These are phyloP conservation scores for Phytomonas serpens DNA, from an alignment of 208 protist genomes.

Conservation along the genomic window DNA sequence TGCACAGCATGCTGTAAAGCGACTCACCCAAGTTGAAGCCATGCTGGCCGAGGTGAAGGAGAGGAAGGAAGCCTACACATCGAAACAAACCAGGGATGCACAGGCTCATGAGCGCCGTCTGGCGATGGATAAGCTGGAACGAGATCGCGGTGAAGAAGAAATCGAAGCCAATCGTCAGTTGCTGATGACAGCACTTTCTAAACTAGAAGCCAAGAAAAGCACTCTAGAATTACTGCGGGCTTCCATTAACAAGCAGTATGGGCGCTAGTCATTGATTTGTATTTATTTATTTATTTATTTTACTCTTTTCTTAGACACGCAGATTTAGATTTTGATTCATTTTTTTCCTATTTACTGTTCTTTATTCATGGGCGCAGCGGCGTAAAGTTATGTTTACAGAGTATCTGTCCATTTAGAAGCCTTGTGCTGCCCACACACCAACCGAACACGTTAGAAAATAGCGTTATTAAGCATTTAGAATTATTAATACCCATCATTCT, in stretches of 20 bases:
- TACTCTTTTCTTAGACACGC: slow-evolving; percentile 11
- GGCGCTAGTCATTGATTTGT: slow-evolving; percentile 13
- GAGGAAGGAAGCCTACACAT: slow-evolving; percentile 39
- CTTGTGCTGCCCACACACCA: background rate
- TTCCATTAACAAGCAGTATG: slow-evolving; percentile 58
- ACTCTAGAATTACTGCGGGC: slow-evolving; percentile 36
- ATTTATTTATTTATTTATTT: slow-evolving; percentile 10
- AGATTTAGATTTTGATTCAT: background rate
- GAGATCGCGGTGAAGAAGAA: slow-evolving; percentile 31
- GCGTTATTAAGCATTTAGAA: background rate
- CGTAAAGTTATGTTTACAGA: background rate
- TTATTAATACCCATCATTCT: background rate
- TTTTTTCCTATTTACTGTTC: background rate
- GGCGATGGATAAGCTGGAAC: slow-evolving; percentile 26
- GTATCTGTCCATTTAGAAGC: background rate
- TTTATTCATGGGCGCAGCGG: background rate
- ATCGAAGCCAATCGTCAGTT: slow-evolving; percentile 37
- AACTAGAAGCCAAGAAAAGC: slow-evolving; percentile 28
- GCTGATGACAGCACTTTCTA: slow-evolving; percentile 30
- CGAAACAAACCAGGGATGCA: slow-evolving; percentile 26
- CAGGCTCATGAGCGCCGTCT: slow-evolving; percentile 46
- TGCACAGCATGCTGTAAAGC: slow-evolving; percentile 20
- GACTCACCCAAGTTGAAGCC: slow-evolving; percentile 21
- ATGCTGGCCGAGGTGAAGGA: slow-evolving; percentile 41
- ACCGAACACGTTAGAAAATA: background rate